Percentiles rank a stretch among this genome's conserved stretches.
Evolutionary conservation across 2,329 filamentous ascomycete genomes (phyloP).

Genomic region (Penicillium sp.): DNA sequence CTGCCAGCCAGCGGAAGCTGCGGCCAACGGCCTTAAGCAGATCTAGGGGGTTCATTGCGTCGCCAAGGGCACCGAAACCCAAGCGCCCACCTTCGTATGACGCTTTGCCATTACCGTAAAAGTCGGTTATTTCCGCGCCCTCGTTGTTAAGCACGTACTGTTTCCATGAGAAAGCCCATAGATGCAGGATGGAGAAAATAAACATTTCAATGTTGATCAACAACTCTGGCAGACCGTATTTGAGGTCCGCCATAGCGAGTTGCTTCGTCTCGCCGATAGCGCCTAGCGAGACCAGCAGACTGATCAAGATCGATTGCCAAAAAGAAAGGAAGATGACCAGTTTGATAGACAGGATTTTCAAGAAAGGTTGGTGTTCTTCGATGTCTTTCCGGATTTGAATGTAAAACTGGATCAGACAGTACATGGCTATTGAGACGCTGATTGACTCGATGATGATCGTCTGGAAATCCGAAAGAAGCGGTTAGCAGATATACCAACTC

Average conservation of each 20-base stretch:
- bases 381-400: constrained; percentile 71
- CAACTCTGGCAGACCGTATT: constrained; percentile 76
- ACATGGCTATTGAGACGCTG: constrained; percentile 83
- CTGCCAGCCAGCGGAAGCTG: constrained; percentile 77
- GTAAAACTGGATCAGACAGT: constrained; percentile 85
- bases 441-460: constrained; percentile 68
- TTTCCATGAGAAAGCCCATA: constrained; percentile 79
- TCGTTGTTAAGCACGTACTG: constrained; percentile 62
- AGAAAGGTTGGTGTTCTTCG: constrained; percentile 68
- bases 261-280: constrained; percentile 64
- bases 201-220: constrained; percentile 85
- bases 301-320: constrained; percentile 73
- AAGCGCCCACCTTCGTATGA: constrained; percentile 65
- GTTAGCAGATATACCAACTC: background rate
- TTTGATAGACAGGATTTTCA: constrained; percentile 86
- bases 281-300: constrained; percentile 62
- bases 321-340: constrained; percentile 89
- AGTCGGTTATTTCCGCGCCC: constrained; percentile 45
- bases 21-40: constrained; percentile 77
- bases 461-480: constrained; percentile 38
- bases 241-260: constrained; percentile 73
- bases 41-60: constrained; percentile 81
- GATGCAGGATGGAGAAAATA: constrained; percentile 73
- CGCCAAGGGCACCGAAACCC: constrained; percentile 65
- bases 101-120: constrained; percentile 48